A percentile compares a stretch with the other conserved stretches of the same genome.
Evolutionary conservation across 2,329 filamentous ascomycete species (phyloP).

Genomic region (Diaporthe citrichinensis): DNA sequence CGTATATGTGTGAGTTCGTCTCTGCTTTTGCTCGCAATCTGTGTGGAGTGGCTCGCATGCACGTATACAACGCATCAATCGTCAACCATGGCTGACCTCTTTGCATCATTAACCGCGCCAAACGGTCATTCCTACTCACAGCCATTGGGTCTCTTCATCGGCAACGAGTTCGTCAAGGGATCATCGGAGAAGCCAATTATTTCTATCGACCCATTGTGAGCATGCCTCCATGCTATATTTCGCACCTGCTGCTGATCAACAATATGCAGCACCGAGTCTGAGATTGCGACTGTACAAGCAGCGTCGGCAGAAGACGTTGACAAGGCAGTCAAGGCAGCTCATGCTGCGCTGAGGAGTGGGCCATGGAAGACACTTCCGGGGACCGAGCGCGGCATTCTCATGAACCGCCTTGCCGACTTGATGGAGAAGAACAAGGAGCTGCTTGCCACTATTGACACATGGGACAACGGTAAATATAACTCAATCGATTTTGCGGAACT

Average conservation of each 20-base stretch:
- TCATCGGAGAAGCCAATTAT: constrained; percentile 74
- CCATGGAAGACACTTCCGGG: constrained; percentile 77
- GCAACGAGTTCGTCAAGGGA: constrained; percentile 82
- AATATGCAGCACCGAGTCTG: constrained; percentile 66
- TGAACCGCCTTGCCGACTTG: constrained; percentile 79
- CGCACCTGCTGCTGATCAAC: neutral
- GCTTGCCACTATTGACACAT: constrained; percentile 73
- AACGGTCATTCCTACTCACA: constrained; percentile 81
- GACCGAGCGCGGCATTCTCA: constrained; percentile 77
- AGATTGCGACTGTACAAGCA: constrained; percentile 80
- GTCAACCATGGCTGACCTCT: neutral
- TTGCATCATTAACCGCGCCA: constrained; percentile 71
- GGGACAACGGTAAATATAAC: constrained; percentile 80
- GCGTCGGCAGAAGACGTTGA: constrained; percentile 78
- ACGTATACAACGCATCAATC: too few species aligned
- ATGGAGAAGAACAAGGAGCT: constrained; percentile 73
- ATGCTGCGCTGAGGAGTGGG: constrained; percentile 75
- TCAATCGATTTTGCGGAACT: accelerated
- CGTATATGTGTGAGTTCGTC: neutral
- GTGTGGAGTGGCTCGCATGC: too few species aligned
- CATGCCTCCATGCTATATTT: neutral
- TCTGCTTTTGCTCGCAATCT: neutral
- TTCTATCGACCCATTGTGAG: constrained; percentile 79
- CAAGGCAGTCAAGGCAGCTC: constrained; percentile 77
- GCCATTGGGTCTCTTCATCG: constrained; percentile 84